These are phyloP conservation scores for Fusarium ramigenum DNA, from an alignment of 2,329 filamentous ascomycete genomes.

Conservation along the genomic window DNA sequence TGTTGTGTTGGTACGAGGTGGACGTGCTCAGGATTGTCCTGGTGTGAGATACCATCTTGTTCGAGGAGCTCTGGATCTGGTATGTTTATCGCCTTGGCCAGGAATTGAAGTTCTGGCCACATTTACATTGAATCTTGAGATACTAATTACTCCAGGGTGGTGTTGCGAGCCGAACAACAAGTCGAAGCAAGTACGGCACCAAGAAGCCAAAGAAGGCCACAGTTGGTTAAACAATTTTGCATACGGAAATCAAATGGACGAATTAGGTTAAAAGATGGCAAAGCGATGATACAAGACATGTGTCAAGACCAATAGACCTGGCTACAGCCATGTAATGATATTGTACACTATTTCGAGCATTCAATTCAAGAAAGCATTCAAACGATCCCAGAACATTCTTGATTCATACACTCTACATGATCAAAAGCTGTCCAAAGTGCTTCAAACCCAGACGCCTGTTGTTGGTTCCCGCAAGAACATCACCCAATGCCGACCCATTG, in stretches of 20 bases:
- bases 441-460: constrained; percentile 43
- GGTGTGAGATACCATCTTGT: constrained; percentile 97
- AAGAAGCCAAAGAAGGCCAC: constrained; percentile 95
- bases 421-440: constrained; percentile 42
- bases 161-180: constrained; percentile 83
- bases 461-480: constrained; percentile 37
- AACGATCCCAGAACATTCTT: constrained; percentile 37
- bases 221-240: constrained; percentile 51
- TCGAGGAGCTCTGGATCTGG: constrained; percentile 90
- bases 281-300: constrained; percentile 1
- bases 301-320: constrained; percentile 26
- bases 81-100: constrained; percentile 58
- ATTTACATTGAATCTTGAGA: fast-evolving
- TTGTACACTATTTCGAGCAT: constrained; percentile 40
- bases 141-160: constrained; percentile 72
- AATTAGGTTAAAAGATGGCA: not conserved
- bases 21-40: constrained; percentile 94
- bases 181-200: constrained; percentile 95
- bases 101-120: not conserved
- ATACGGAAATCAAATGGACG: not conserved
- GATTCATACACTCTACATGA: constrained; percentile 44
- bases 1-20: constrained; percentile 94
- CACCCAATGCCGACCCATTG: constrained; percentile 32
- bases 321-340: constrained; percentile 40
- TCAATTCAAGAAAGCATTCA: constrained; percentile 20